Evolutionary conservation across 768 basidiomycete species (phyloP), one percentile per base, ranked within the genome.

Genomic region (Coprinellus micaceus): DNA sequence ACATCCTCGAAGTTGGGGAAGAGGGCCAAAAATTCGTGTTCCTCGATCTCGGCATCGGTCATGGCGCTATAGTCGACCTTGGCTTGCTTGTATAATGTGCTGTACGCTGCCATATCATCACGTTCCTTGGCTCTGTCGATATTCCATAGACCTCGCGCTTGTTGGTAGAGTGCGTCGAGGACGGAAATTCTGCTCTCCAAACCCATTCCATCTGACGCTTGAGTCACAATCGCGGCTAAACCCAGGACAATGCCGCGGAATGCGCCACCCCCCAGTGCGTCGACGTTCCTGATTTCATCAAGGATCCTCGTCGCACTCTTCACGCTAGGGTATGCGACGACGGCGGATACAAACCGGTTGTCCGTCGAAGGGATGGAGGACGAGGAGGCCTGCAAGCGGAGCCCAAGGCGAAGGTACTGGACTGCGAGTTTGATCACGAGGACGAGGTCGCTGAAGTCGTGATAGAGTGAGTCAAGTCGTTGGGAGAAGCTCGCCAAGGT

Each of bases 1-100:
- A 69, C 75, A 54, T 88, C 81, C 29, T 88, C 89, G 61, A 85
- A 96, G 11, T 84, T 83, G 12, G 97, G 97, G 70, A 99, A 99
- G 26, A 98, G 68, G 4, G 82, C 72, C 44, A 85, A 71, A 64
- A 98, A 92, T 61, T 98, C 97, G 59, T 78, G 77, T 67, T 89
- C 90, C 66, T 97, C 93, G 36, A 81, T 66, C 63, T 93, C 89
- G 4, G 82, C 82, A 57, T 95, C 94, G 12, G 78, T 80, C 10
- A 78, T 68, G 26, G 77, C 78, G 26, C 79, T 73, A 46, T 89
- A 71, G 13, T 82, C 77, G 24, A 78, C 65, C 41, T 77, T 77
- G 37, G 79, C 82, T 46, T 77, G 76, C 24, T 88, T 85, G 74
- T 98, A 99, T 2, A 98, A 71, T 21, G 89, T 88, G 25, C 80